These are phyloP conservation scores for Phoenix roebelenii DNA, from an alignment of 176 grass and related monocot species.

Conservation along the genomic window DNA sequence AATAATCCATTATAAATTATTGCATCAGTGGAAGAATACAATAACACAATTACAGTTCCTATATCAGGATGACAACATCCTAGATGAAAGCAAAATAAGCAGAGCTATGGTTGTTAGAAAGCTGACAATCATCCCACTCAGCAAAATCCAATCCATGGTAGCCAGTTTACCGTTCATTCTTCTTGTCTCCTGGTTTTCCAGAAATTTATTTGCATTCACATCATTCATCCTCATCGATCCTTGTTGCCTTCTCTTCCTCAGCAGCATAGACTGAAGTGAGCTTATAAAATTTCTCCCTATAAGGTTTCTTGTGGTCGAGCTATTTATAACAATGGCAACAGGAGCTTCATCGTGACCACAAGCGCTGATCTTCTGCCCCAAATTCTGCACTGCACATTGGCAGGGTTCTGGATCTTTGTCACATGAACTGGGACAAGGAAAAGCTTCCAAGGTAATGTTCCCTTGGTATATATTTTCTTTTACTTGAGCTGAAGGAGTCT, in stretches of 20 bases:
- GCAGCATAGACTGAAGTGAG: constrained; percentile 27
- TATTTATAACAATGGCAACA: neutral
- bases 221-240: constrained; percentile 15
- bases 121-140: constrained; percentile 41
- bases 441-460: constrained; percentile 22
- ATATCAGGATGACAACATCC: constrained; percentile 15
- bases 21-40: neutral
- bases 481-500: constrained; percentile 23
- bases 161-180: constrained; percentile 13
- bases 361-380: neutral
- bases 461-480: constrained; percentile 18
- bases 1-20: neutral
- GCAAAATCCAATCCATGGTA: constrained; percentile 44
- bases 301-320: neutral
- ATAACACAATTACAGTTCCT: constrained; percentile 8
- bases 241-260: constrained; percentile 45
- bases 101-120: constrained; percentile 34
- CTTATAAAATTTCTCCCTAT: constrained; percentile 5
- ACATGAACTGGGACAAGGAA: constrained; percentile 20
- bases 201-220: neutral
- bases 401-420: constrained; percentile 15
- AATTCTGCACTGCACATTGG: neutral
- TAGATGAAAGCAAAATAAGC: constrained; percentile 30
- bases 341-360: neutral
- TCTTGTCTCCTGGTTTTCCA: constrained; percentile 11